Conservation (phyloP, 257 asterid species). For the Nicotiana tabacum region DNA sequence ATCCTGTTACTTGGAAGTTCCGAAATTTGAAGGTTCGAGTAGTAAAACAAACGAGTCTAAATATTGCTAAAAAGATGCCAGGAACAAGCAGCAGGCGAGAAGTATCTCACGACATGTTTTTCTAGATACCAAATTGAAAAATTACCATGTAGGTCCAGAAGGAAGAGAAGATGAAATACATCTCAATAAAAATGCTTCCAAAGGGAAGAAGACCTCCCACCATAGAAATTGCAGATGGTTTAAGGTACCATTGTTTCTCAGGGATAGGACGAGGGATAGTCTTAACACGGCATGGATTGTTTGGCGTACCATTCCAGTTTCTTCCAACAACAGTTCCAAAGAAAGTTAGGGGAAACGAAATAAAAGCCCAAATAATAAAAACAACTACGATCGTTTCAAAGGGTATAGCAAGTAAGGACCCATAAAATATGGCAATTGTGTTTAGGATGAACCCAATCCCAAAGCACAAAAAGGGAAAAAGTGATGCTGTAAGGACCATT, state of each 20-base stretch:
- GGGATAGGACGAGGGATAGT: slow-evolving; percentile 86
- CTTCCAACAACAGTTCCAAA: slow-evolving; percentile 80
- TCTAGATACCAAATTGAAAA: not conserved
- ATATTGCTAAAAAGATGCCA: not conserved
- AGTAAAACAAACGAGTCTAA: not conserved
- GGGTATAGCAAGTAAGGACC: slow-evolving; percentile 76
- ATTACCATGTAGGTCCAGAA: slow-evolving; percentile 85
- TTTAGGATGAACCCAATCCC: slow-evolving; percentile 60
- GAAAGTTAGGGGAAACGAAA: slow-evolving; percentile 75
- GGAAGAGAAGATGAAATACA: slow-evolving; percentile 78
- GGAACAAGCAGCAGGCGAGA: not conserved
- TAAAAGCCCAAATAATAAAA: slow-evolving; percentile 70
- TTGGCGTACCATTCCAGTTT: slow-evolving; percentile 74
- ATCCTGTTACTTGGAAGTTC: not conserved
- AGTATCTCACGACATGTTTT: not conserved
- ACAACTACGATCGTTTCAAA: slow-evolving; percentile 68
- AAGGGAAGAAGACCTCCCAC: slow-evolving; percentile 85
- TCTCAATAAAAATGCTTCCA: slow-evolving; percentile 79
- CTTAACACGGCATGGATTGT: slow-evolving; percentile 83
- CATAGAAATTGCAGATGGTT: slow-evolving; percentile 61
- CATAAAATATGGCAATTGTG: slow-evolving; percentile 69
- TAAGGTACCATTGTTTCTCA: slow-evolving; percentile 75
- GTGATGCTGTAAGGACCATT: slow-evolving; percentile 81
- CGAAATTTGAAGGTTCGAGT: not conserved
- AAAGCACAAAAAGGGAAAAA: slow-evolving; percentile 73